Conservation (phyloP, 2,329 filamentous ascomycete species). For the Phialophora chinensis region DNA sequence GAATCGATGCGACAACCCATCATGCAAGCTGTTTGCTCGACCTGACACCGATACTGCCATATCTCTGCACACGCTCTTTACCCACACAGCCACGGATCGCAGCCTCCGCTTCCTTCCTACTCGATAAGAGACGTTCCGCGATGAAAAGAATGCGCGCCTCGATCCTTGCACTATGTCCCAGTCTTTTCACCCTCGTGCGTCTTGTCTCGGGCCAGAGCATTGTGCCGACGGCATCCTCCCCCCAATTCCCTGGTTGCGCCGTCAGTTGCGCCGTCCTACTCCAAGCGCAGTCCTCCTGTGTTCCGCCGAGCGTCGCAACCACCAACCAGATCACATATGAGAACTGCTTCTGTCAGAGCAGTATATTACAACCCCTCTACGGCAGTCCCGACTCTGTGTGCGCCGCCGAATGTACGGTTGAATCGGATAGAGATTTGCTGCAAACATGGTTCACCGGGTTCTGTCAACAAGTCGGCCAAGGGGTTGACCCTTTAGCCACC, state of each 20-base stretch:
- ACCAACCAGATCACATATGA: conserved; percentile 63
- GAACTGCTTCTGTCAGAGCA: conserved; percentile 75
- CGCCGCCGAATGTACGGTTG: conserved; percentile 61
- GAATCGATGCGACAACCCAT: conserved; percentile 10
- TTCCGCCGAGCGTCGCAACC: conserved; percentile 61
- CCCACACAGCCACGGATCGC: not conserved
- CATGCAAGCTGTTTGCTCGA: conserved; percentile 18
- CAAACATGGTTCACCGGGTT: conserved; percentile 73
- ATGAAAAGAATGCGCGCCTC: conserved; percentile 15
- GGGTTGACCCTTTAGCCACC: conserved; percentile 43
- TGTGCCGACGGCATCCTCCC: conserved; percentile 47
- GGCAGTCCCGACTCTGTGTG: conserved; percentile 66
- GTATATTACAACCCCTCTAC: conserved; percentile 64
- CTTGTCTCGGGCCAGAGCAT: conserved; percentile 42
- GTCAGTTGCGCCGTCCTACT: conserved; percentile 64
- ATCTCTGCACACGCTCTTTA: conserved; percentile 22
- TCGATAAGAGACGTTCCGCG: conserved; percentile 26
- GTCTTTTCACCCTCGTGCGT: conserved; percentile 38
- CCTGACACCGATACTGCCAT: conserved; percentile 10
- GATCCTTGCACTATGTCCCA: conserved; percentile 36
- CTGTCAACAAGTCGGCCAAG: conserved; percentile 60
- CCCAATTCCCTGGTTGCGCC: conserved; percentile 67
- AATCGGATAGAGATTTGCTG: conserved; percentile 62
- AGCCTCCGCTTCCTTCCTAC: not conserved
- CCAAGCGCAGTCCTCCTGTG: conserved; percentile 74